These are phyloP conservation scores for Candida sakaeoensis DNA, from an alignment of 805 yeast genomes.

Conservation along the genomic window DNA sequence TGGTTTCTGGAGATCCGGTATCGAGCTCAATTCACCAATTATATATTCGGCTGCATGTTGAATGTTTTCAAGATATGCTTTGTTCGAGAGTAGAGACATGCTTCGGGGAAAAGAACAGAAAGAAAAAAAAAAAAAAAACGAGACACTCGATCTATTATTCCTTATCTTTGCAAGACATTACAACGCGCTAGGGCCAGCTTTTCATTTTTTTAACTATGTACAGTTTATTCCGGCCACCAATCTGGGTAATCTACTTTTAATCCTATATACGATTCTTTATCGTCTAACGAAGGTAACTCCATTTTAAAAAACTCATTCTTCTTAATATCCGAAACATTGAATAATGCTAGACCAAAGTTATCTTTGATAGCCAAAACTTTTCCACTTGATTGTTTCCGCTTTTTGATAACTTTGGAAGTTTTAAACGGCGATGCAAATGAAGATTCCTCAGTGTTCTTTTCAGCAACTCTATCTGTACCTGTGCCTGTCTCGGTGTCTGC, in stretches of 20 bases:
- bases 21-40: not conserved
- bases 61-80: slow-evolving; percentile 14
- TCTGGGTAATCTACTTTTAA: slow-evolving; percentile 58
- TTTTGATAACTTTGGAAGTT: slow-evolving; percentile 20
- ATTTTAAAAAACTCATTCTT: slow-evolving; percentile 34
- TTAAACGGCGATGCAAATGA: slow-evolving; percentile 40
- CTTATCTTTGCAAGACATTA: not conserved
- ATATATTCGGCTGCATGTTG: slow-evolving; percentile 10
- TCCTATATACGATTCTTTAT: slow-evolving; percentile 28
- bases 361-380: slow-evolving; percentile 53
- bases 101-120: slow-evolving; percentile 1
- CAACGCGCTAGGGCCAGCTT: not conserved
- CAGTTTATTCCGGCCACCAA: slow-evolving; percentile 57
- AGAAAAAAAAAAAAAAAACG: too few relatives aligned
- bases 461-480: too few relatives aligned
- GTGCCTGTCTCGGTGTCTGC: too few relatives aligned
- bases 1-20: slow-evolving; percentile 34
- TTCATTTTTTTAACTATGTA: not conserved
- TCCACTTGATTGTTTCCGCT: slow-evolving; percentile 51
- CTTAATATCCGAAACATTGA: slow-evolving; percentile 46
- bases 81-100: slow-evolving; percentile 13
- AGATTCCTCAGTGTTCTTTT: too few relatives aligned
- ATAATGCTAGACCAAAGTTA: slow-evolving; percentile 63
- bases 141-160: too few relatives aligned
- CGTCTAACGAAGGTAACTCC: slow-evolving; percentile 20